Base-by-base conservation (phyloP, 1,284 basidiomycete genomes). In the Farysia itapuensis region DNA sequence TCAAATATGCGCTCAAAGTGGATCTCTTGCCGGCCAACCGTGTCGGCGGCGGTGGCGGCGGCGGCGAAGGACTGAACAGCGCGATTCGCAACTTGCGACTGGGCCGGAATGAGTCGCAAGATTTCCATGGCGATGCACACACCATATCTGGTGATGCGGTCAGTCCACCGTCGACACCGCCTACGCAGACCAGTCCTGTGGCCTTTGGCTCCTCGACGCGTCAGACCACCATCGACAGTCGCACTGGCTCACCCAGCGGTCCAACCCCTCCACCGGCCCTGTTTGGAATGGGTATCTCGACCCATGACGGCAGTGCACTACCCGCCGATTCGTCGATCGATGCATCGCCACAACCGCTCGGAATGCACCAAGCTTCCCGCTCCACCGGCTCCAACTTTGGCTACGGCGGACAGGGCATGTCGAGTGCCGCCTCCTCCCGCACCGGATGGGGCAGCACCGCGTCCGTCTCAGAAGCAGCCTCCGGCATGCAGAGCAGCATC, bases 1-100 rank as follows among this genome's bases (percentile, higher is more conserved):
- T 72, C 46, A 70, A 70, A 43, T 72, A 72, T 32, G 67, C 67
- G 24, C 43, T 72, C 58, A 72, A 72, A 47, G 49, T 72, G 24
- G 70, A 72, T 38, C 48, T 72, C 28, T 30, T 72, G 20, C 67
- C 70, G 1, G 49, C 44, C 22, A 53, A 50, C 32, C 45, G 57
- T 23, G 18, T 64, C 35, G 45, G 38, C 28, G 15, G 23, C 34
- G 34, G 53, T 5, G 30, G 51, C 11, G 34, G 48, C 13, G 36
- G 59, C 22, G 48, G 36, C 21, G 39, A 53, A 26, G 53, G 53
- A 23, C 49, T 53, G 15, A 58, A 53, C 18, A n/a, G n/a, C n/a
- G n/a, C n/a, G n/a, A n/a, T n/a, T n/a, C n/a, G n/a, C n/a, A n/a
- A n/a, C n/a, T n/a, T n/a, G n/a, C n/a, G n/a, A n/a, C n/a, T n/a